Base-by-base conservation (phyloP, 2,329 filamentous ascomycete genomes). In the Neonectria punicea region DNA sequence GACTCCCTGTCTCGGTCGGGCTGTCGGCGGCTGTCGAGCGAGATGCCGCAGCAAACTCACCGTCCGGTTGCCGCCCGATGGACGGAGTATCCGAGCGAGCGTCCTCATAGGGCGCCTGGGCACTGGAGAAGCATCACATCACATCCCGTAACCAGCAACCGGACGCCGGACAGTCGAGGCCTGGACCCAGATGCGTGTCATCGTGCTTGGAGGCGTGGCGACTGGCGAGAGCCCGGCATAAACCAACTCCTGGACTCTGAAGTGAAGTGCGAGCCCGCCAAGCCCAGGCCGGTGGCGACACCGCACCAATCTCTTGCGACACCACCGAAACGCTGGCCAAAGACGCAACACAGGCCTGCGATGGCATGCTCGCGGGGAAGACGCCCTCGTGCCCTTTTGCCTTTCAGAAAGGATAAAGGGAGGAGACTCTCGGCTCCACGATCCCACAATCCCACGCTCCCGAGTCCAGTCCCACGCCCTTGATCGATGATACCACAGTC, bases 361-460 rank as follows among this genome's bases (percentile, higher is more conserved):
- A 74, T 74, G 71, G 55, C 72, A 74, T 73, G 69, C 72, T 74
- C 67, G 67, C 61, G 65, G 70, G 67, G 70, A 67, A 70, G 41
- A 53, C 59, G 62, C 57, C 67, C 67, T 63, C 67, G 68, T 73
- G 71, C 67, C 25, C 64, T 53, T 56, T 64, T 61, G 55, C 56
- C 61, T 61, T 65, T 54, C 56, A 58, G 58, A 62, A 61, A 66
- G 46, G 60, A 58, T 63, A 67, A 63, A 67, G 53, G 61, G 43
- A 62, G 43, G 55, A 61, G 46, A 32, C 47, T 63, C 11, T 63
- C 53, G 50, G 65, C 61, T 57, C 50, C 50, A 47, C 56, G 46
- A 41, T 46, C 46, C 34, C 58, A 44, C 61, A 47, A 53, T 61
- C 14, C 49, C 39, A 43, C 39, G 9, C 39, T 43, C 3, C 16